Percentiles rank a stretch among this genome's conserved stretches.
Evolutionary conservation across 2,329 filamentous ascomycete species (phyloP).

Genomic region (Amauroascus verrucosus): DNA sequence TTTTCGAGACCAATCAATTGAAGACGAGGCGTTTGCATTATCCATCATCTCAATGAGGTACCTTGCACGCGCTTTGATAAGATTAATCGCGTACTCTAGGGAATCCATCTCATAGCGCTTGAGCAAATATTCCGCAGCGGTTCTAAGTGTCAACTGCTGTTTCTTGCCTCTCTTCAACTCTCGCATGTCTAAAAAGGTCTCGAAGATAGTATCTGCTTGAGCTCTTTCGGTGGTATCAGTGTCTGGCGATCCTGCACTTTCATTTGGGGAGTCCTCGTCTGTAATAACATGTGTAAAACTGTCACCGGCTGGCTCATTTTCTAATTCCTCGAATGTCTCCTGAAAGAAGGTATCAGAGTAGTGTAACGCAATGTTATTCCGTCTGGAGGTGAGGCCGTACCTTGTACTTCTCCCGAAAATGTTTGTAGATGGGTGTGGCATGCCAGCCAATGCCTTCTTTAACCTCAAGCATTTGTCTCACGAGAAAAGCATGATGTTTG

Average conservation of each 20-base stretch:
- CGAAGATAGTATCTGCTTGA: conserved; percentile 31
- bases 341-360: conserved; percentile 1
- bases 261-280: conserved; percentile 15
- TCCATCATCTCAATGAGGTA: conserved; percentile 30
- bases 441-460: conserved; percentile 38
- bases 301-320: conserved; percentile 12
- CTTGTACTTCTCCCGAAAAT: conserved; percentile 36
- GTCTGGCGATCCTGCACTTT: conserved; percentile 13
- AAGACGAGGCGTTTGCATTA: conserved; percentile 25
- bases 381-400: conserved; percentile 21
- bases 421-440: conserved; percentile 35
- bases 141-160: conserved; percentile 31
- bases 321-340: conserved; percentile 11
- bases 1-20: conserved; percentile 34
- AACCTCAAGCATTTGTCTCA: conserved; percentile 39
- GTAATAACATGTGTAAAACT: background rate
- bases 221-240: conserved; percentile 20
- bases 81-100: conserved; percentile 28
- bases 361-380: background rate
- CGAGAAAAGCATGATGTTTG: conserved; percentile 37
- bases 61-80: conserved; percentile 28
- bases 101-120: conserved; percentile 28
- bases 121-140: conserved; percentile 25
- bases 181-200: conserved; percentile 31
- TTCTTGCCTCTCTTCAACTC: conserved; percentile 27